Conservation (phyloP, 345 rosid species). For the Eucalyptus fibrosa region DNA sequence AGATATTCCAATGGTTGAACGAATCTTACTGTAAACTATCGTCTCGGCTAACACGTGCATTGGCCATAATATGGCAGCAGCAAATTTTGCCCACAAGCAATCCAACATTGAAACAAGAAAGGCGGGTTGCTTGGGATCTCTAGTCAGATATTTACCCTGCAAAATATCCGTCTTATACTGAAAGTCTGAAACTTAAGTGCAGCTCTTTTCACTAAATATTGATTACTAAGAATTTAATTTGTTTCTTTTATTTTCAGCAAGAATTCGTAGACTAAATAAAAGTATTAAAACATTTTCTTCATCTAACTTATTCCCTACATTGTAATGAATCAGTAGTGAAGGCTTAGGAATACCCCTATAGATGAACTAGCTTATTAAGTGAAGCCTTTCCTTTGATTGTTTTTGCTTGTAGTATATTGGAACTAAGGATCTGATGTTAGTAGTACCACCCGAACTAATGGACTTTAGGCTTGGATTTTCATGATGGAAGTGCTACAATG, state of each 20-base stretch:
- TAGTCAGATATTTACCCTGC: constrained; percentile 61
- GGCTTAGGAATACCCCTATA: background rate
- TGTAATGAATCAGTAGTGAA: background rate
- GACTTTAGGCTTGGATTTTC: background rate
- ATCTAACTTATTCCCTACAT: background rate
- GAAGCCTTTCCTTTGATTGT: background rate
- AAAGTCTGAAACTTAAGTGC: background rate
- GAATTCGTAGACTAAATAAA: background rate
- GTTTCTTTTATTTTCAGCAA: background rate
- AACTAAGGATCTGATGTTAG: background rate
- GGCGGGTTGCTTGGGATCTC: constrained; percentile 41
- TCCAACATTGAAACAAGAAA: constrained; percentile 44
- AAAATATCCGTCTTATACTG: background rate
- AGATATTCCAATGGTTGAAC: constrained; percentile 66
- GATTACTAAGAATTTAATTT: background rate
- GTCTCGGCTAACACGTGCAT: constrained; percentile 59
- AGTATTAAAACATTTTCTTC: background rate
- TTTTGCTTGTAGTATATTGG: background rate
- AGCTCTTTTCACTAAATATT: background rate
- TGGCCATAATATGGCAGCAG: constrained; percentile 53
- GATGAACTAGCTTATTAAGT: background rate
- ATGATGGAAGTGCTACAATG: background rate
- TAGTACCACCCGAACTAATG: background rate
- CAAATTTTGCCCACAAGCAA: constrained; percentile 48
- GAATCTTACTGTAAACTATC: constrained; percentile 52